Base-by-base conservation (phyloP, 257 asterid species). In the Penstemon newberryi region DNA sequence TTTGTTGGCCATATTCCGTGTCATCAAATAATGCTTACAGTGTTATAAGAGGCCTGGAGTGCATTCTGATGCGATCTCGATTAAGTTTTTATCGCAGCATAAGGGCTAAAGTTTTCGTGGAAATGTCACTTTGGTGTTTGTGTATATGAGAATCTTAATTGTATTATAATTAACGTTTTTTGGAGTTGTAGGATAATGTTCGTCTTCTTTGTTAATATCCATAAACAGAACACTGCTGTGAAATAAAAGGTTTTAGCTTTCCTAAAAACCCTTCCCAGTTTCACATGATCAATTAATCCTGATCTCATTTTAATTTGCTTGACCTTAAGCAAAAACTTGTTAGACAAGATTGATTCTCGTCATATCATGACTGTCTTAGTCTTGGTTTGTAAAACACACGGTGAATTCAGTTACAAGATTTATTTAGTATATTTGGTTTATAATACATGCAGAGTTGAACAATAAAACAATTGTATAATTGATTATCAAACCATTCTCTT, bases 11-110 rank as follows among this genome's bases (percentile, higher is more conserved):
- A 40, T 12, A 38, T 37, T 46, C 13, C 41, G 49, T 47, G 79
- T 72, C 76, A 60, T 70, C 71, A 56, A 70, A 70, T 72, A 81
- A 66, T 71, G 47, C 47, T 42, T 47, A 70, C 41, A 38, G 53
- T 63, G 73, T 45, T 45, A 39, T 44, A 40, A 38, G 75, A 72
- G 68, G 82, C 59, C 72, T 44, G 40, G 64, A 62, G 25, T 13
- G 71, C 25, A 6, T 50, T 66, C n/a, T 40, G 56, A 59, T 49
- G 73, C 47, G 69, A 66, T 56, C 25, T 33, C 5, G 12, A 50
- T 53, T 60, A 70, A 55, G 55, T 67, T 50, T 6, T 60, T 36
- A 40, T 65, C 58, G 33, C 65, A 5, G 67, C 62, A 53, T 64
- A 39, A 72, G 69, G 37, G 49, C 12, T 18, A 10, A 51, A 8